Evolutionary conservation across 78 protist species (phyloP).

Genomic region (Emiliania huxleyi): DNA sequence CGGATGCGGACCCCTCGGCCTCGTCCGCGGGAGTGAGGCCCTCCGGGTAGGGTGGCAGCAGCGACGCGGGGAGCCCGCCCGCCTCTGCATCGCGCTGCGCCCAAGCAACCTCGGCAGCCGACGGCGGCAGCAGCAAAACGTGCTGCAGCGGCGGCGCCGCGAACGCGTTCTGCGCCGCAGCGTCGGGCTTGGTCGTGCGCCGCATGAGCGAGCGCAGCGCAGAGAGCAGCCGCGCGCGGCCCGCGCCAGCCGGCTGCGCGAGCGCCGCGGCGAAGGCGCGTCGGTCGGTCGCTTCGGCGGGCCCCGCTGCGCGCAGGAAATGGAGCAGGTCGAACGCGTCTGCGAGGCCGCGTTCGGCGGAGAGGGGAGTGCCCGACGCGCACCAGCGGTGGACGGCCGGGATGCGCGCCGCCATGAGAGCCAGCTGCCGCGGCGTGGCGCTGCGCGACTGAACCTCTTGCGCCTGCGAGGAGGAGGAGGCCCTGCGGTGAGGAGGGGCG

Average conservation of each 20-base stretch:
- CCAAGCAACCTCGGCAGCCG: not conserved
- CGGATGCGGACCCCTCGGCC: no score
- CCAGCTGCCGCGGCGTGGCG: not conserved
- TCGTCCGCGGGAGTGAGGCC: no score
- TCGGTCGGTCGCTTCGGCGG: not conserved
- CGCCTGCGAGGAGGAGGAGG: no score
- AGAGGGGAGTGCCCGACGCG: not conserved
- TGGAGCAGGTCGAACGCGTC: not conserved
- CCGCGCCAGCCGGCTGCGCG: not conserved
- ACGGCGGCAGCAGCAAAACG: not conserved
- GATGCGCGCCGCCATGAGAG: not conserved
- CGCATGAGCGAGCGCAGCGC: not conserved
- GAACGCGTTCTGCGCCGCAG: not conserved
- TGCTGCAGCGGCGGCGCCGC: not conserved
- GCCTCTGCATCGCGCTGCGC: not conserved
- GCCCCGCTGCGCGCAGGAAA: not conserved
- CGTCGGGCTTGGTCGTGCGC: not conserved
- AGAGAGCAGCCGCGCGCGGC: not conserved
- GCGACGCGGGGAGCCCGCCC: no score
- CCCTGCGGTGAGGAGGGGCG: no score
- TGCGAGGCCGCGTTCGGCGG: not conserved
- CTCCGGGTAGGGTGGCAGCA: no score
- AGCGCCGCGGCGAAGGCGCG: not conserved
- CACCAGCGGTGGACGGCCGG: not conserved
- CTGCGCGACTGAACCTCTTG: not conserved